Conservation (phyloP, 345 rosid genomes). For the Populus nigra region DNA sequence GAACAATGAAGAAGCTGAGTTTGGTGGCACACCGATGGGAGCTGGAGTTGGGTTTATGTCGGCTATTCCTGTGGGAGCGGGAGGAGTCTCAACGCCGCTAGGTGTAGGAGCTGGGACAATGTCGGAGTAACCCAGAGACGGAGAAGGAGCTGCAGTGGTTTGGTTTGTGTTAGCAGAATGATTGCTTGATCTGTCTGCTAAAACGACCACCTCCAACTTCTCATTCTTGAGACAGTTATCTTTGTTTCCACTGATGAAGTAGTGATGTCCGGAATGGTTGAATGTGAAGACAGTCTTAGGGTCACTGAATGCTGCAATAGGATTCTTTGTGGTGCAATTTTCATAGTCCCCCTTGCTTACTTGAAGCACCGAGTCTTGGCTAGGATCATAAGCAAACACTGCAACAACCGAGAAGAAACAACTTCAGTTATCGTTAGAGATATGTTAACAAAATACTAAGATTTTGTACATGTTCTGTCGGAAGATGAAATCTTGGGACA, state of each 20-base stretch:
- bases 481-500: background rate
- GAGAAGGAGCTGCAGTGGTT: constrained; percentile 22
- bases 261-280: constrained; percentile 53
- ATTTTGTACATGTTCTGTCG: background rate
- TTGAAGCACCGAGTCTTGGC: constrained; percentile 66
- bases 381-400: constrained; percentile 59
- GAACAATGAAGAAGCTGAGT: constrained; percentile 38
- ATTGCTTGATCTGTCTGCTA: constrained; percentile 58
- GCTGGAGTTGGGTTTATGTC: constrained; percentile 55
- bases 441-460: too few species aligned
- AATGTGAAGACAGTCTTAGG: constrained; percentile 61
- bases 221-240: constrained; percentile 65
- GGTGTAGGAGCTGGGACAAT: constrained; percentile 51
- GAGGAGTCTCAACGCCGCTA: constrained; percentile 46
- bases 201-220: constrained; percentile 55
- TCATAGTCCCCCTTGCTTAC: constrained; percentile 57
- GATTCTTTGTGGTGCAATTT: constrained; percentile 49
- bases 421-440: background rate
- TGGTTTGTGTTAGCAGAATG: constrained; percentile 19
- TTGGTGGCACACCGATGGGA: constrained; percentile 35
- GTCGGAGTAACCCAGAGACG: constrained; percentile 18
- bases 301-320: constrained; percentile 33
- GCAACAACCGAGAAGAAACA: constrained; percentile 9
- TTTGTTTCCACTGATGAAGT: constrained; percentile 79
- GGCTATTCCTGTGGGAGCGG: constrained; percentile 37